Evolutionary conservation across 495 filamentous ascomycete genomes (phyloP).

Genomic region (Neurospora terricola): DNA sequence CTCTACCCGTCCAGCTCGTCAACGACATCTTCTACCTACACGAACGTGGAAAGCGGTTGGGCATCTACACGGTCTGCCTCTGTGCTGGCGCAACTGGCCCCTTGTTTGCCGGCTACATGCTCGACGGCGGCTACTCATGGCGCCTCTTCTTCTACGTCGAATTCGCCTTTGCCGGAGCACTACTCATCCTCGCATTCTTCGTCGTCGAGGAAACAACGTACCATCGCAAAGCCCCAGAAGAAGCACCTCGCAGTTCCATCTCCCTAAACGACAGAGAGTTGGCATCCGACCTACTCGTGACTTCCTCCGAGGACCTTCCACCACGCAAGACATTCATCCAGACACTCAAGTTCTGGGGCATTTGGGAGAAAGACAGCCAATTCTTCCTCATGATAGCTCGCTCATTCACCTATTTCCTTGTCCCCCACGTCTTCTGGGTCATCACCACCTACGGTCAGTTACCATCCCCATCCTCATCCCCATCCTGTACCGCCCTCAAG

Average conservation of each 20-base stretch:
- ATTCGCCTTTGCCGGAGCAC: constrained; percentile 44
- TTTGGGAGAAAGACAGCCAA: constrained; percentile 39
- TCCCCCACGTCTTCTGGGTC: constrained; percentile 51
- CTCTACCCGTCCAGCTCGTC: constrained; percentile 52
- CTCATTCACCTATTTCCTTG: constrained; percentile 48
- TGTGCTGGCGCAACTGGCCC: constrained; percentile 50
- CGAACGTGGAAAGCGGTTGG: constrained; percentile 48
- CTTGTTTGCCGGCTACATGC: constrained; percentile 54
- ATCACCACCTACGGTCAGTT: constrained; percentile 43
- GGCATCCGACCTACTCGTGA: constrained; percentile 6
- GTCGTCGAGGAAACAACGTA: constrained; percentile 54
- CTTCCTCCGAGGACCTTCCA: constrained; percentile 14
- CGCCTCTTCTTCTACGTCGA: constrained; percentile 57
- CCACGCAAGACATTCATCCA: constrained; percentile 35
- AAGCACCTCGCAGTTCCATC: background rate
- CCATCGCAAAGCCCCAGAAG: constrained; percentile 25
- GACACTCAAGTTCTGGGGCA: constrained; percentile 40
- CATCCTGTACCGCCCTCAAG: background rate
- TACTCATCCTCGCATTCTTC: constrained; percentile 49
- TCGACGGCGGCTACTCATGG: constrained; percentile 52
- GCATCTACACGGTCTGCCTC: constrained; percentile 52
- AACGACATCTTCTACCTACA: constrained; percentile 61
- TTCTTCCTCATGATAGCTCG: constrained; percentile 47
- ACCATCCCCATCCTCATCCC: too few species aligned
- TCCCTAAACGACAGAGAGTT: constrained; percentile 13